These are phyloP conservation scores for Corynespora cassiicola DNA, from an alignment of 2,329 filamentous ascomycete genomes.

Conservation along the genomic window DNA sequence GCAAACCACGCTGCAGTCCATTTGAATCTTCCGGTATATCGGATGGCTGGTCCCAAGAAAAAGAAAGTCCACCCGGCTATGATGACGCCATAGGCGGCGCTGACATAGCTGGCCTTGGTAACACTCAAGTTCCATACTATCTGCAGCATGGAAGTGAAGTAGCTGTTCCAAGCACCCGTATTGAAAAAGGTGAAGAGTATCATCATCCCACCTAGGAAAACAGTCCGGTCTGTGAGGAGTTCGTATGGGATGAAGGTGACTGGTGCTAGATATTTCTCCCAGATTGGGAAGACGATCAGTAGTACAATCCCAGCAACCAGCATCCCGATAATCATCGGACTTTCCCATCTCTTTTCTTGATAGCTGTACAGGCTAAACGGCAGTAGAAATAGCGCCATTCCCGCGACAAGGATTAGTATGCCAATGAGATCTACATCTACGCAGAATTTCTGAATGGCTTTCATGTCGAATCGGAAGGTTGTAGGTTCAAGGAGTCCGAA, in stretches of 20 bases:
- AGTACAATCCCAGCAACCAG: conserved; percentile 35
- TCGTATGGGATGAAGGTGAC: conserved; percentile 48
- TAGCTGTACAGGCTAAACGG: conserved; percentile 62
- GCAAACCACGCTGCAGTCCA: conserved; percentile 9
- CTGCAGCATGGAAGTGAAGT: conserved; percentile 42
- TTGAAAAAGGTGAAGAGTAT: conserved; percentile 31
- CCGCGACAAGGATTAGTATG: conserved; percentile 64
- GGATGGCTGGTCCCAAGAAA: conserved; percentile 10
- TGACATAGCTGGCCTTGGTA: conserved; percentile 32
- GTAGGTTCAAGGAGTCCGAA: conserved; percentile 55
- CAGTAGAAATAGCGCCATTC: conserved; percentile 68
- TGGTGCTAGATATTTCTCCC: conserved; percentile 41
- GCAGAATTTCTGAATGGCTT: conserved; percentile 59
- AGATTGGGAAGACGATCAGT: conserved; percentile 38
- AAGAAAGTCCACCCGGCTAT: conserved; percentile 18
- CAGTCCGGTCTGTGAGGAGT: conserved; percentile 54
- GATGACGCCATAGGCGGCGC: conserved; percentile 33
- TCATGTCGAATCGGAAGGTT: conserved; percentile 43
- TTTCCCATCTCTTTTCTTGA: conserved; percentile 29
- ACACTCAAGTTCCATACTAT: conserved; percentile 36
- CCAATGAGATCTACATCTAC: conserved; percentile 68
- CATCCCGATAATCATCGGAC: conserved; percentile 40
- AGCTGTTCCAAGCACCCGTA: conserved; percentile 33
- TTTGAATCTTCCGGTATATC: conserved; percentile 7
- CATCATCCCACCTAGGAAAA: conserved; percentile 56